Percentiles rank a stretch among this genome's conserved stretches.
Conservation (phyloP, 305 asterid genomes). For the Fraxinus velutina region DNA sequence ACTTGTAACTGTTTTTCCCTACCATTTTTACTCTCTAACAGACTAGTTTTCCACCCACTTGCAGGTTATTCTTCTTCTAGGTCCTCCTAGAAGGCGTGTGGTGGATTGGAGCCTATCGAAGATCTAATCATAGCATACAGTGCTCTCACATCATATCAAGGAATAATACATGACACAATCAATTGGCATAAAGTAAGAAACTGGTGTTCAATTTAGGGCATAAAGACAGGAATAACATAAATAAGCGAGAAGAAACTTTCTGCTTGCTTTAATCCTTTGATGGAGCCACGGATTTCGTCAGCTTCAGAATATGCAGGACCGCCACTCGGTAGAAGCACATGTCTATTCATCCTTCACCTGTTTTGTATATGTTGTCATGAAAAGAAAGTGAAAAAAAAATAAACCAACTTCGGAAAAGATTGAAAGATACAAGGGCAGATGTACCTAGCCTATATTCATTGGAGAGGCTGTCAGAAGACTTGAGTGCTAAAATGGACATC, state of each 20-base stretch:
- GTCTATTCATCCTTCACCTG: slow-evolving; percentile 57
- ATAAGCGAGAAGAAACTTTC: slow-evolving; percentile 37
- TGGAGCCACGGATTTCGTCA: slow-evolving; percentile 32
- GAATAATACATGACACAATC: neutral
- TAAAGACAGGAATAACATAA: neutral
- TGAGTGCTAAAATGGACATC: slow-evolving; percentile 1
- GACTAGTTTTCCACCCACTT: no score
- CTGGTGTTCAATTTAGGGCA: neutral
- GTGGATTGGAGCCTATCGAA: no score
- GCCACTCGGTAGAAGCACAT: slow-evolving; percentile 33
- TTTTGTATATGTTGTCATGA: slow-evolving; percentile 51
- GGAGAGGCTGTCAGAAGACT: neutral
- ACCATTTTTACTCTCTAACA: no score
- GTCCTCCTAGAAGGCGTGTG: no score
- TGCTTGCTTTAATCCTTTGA: slow-evolving; percentile 47
- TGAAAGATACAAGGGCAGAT: neutral
- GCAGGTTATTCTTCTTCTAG: no score
- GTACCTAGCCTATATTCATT: neutral
- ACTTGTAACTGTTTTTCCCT: no score
- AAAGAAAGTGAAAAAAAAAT: neutral
- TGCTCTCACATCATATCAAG: neutral
- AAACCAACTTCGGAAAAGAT: neutral
- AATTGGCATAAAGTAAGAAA: slow-evolving; percentile 3
- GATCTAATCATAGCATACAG: neutral
- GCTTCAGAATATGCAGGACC: slow-evolving; percentile 41